Conservation (phyloP, 1,139 yeast species). For the Suhomyces bolitotheri region DNA sequence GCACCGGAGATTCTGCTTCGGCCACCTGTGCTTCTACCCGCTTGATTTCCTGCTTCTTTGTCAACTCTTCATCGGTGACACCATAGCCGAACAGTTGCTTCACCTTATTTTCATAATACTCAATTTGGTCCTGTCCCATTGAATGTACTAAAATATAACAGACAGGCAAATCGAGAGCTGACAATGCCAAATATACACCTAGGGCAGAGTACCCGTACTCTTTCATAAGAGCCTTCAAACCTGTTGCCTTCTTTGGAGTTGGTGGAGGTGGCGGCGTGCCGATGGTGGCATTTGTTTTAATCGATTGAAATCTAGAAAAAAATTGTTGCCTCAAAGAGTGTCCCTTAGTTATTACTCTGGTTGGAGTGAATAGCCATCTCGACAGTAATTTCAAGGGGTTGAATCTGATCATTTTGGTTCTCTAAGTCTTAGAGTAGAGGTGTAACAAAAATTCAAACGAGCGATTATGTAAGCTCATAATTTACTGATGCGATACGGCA, state of each 20-base stretch:
- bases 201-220: constrained; percentile 91
- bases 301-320: constrained; percentile 24
- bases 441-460: background rate
- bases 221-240: constrained; percentile 69
- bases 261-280: constrained; percentile 17
- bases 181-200: constrained; percentile 74
- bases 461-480: no score
- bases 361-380: constrained; percentile 6
- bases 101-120: constrained; percentile 60
- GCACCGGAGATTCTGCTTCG: constrained; percentile 19
- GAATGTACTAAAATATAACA: constrained; percentile 83
- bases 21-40: constrained; percentile 27
- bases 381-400: constrained; percentile 9
- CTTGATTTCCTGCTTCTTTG: constrained; percentile 34
- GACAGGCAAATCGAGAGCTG: constrained; percentile 76
- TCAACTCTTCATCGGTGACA: constrained; percentile 41
- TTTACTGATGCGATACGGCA: no score
- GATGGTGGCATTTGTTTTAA: constrained; percentile 6
- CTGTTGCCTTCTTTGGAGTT: constrained; percentile 36
- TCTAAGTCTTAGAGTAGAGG: background rate
- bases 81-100: constrained; percentile 64
- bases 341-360: constrained; percentile 7
- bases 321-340: constrained; percentile 1
- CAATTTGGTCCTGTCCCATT: constrained; percentile 78
- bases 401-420: constrained; percentile 10